Conservation (phyloP, 73 alveolate genomes). For the Tetrahymena thermophila region DNA sequence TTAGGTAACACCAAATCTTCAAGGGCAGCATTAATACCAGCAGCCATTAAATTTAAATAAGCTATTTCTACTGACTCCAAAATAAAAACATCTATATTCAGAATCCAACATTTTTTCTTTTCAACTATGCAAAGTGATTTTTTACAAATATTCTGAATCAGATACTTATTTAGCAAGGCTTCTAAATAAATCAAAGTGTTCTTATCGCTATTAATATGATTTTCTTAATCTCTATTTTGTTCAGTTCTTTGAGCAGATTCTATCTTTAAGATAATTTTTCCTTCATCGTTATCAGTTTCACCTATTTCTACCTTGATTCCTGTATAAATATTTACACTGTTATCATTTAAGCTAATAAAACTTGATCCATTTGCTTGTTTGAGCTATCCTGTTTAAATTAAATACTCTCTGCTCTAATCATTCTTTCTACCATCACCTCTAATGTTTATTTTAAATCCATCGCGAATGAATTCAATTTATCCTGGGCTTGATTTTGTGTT, state of each 20-base stretch:
- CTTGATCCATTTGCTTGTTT: not conserved
- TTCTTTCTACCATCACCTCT: not conserved
- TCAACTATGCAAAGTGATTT: not conserved
- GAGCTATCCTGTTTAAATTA: not conserved
- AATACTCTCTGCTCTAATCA: not conserved
- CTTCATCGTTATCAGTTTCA: not conserved
- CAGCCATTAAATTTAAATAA: not conserved
- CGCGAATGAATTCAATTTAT: not conserved
- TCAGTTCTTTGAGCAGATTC: not conserved
- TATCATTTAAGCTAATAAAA: not conserved
- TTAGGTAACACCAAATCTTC: not conserved
- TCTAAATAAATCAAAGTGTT: not conserved
- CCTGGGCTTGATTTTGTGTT: not conserved
- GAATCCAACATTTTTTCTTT: not conserved
- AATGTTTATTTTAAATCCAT: not conserved
- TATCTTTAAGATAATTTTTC: not conserved
- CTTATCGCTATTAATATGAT: not conserved
- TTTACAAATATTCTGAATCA: not conserved
- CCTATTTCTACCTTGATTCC: not conserved
- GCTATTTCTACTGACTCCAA: not conserved
- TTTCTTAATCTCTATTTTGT: not conserved
- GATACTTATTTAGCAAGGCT: not conserved
- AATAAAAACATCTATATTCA: not conserved
- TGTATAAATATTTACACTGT: not conserved
- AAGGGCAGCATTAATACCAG: not conserved